Base-by-base conservation (phyloP, 495 filamentous ascomycete species). In the Usnea hakonensis region DNA sequence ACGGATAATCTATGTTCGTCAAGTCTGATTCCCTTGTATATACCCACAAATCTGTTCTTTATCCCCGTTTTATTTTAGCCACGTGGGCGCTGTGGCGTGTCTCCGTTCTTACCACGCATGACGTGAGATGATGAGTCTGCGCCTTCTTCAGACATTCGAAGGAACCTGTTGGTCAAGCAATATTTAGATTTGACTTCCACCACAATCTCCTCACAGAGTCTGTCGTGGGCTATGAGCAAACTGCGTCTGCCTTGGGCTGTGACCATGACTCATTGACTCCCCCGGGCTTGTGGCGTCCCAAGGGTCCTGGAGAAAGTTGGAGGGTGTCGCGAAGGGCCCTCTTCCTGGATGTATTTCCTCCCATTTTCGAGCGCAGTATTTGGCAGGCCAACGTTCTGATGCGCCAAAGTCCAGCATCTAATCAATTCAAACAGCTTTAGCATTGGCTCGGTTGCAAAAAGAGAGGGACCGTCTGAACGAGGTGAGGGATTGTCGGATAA, bases 321-420 rank as follows among this genome's bases (percentile, higher is more conserved):
- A 60, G 33, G 62, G 64, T 33, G 63, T 44, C 44, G 62, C 26
- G 44, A 63, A 68, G 11, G 68, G 64, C 17, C 57, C 55, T 60
- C 68, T 30, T 35, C 66, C 68, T 32, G 68, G 68, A 44, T 70
- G 68, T n/a, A 70, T 63, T 54, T 70, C 68, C 46, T 70, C 68
- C 68, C 68, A 70, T 54, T 70, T 70, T 41, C 68, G 68, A 56
- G 66, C 68, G 56, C 68, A 70, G 64, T 70, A 70, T 60, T 70
- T 70, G 44, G 68, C 68, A 50, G 68, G 68, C 68, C 68, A 70
- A 57, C 68, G 66, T 56, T 70, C 68, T 38, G 68, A 68, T 36
- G 68, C 65, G 35, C 68, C 68, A 48, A 70, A 70, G 62, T 70
- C 68, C 63, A 70, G 61, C 68, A 70, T 70, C 68, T 70, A 46